Evolutionary conservation across 805 yeast species (phyloP), one percentile per base, ranked within the genome.

Genomic region (Candida ponderosae): DNA sequence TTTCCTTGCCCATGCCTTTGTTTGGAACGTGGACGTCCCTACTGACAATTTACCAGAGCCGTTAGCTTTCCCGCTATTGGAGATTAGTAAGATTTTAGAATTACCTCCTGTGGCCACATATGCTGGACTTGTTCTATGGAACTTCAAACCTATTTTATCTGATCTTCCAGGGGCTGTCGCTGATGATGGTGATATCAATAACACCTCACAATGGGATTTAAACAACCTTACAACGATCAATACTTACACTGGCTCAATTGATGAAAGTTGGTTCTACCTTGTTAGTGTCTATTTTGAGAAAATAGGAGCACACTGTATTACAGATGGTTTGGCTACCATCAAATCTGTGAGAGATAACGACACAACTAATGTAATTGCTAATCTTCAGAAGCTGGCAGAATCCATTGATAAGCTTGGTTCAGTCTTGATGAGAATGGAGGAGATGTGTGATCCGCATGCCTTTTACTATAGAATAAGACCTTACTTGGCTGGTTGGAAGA

Each of bases 401-500:
- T 61, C 72, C 29, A 81, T 89, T 36, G 95, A 85, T 53, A 63
- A 67, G 40, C 63, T 90, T 46, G 93, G 88, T 13, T 66, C 81
- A 4, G 71, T 84, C 2, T 62, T 90, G 47, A 75, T 80, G 74
- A 71, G 74, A 48, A 83, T 89, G 93, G 88, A 84, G 52, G 95
- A 89, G 47, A 82, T 82, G 82, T 86, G 96, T 59, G 96, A 88
- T 53, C 97, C 97, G 3, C 94, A 87, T 54, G 79, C 83, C 4
- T 89, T 90, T 56, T 89, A 85, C 59, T 84, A 73, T 64, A 73
- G 90, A 42, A 72, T 89, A 33, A 71, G 97, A 52, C 97, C 97
- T 1, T 89, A 74, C 50, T 64, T 90, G 45, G 96, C 96, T 1
- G 97, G 97, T 2, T 90, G 96, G 94, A 79, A 79, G 54, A 85